phyloP scores from a whole-genome alignment of 352 stramenopile species.

The Pythium dissotocum region DNA sequence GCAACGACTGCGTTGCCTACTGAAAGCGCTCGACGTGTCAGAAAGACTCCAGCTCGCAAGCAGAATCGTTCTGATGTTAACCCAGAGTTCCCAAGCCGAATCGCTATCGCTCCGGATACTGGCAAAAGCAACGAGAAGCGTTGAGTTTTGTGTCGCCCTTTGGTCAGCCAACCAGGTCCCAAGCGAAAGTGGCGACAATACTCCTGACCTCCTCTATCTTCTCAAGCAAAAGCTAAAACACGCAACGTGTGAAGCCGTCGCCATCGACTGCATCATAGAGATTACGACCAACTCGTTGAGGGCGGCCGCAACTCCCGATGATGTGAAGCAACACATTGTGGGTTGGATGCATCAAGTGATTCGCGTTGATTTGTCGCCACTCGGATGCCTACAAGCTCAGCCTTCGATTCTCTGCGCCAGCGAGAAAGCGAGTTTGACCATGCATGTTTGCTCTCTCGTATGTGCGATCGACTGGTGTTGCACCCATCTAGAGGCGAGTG shows the following conservation, averaged over 20 bases:
- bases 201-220: neutral
- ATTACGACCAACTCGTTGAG: neutral
- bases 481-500: neutral
- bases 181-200: neutral
- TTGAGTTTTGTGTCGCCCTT: neutral
- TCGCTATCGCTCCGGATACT: neutral
- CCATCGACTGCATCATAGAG: neutral
- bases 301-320: neutral
- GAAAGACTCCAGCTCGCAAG: neutral
- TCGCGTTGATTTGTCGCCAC: neutral
- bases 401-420: neutral
- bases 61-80: neutral
- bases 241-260: neutral
- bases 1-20: neutral
- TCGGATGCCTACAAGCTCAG: neutral
- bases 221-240: neutral
- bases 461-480: conserved; percentile 8
- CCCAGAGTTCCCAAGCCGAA: neutral
- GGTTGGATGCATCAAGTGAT: neutral
- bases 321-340: neutral
- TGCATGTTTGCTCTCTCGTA: neutral
- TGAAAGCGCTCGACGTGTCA: neutral
- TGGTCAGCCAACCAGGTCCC: neutral
- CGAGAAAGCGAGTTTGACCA: neutral
- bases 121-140: neutral